Base-by-base conservation (phyloP, 2,329 filamentous ascomycete genomes). In the Botrytis deweyae region DNA sequence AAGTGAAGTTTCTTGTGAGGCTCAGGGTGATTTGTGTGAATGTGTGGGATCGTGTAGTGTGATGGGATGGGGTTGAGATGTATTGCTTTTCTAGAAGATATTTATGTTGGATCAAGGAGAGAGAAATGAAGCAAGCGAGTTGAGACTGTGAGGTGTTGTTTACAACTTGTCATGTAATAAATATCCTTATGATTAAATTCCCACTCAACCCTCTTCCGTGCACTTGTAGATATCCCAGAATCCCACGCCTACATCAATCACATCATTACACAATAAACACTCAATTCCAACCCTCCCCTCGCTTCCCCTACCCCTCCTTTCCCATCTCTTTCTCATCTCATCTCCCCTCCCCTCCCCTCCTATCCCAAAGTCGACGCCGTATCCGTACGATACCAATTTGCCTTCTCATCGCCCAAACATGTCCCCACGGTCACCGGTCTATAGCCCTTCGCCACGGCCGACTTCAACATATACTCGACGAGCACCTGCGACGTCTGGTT, bases 381-480 rank as follows among this genome's bases (percentile, higher is more conserved):
- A 74, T 78, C 78, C 40, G 73, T 59, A 10, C 77, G 74, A 71
- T 86, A 86, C 85, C 84, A 86, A 62, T 81, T 79, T 16, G 78
- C 80, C 44, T 63, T 59, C 25, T 76, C 72, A 74, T 86, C 84
- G 2, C 82, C 82, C 61, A 86, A 77, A 76, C 85, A 86, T 52
- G 85, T 81, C 0, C 84, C 85, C 62, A 85, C 82, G 2, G 84
- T 83, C 38, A 85, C 84, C 73, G 80, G 82, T 79, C 74, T 73
- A 68, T 82, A 80, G 0, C 83, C 83, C 58, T 82, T 81, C 4
- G 69, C 74, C 29, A 77, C 75, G 42, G 85, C 80, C 69, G 71
- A 67, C 22, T 77, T 72, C 20, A 81, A 68, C 73, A 80, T 80
- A 64, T 79, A 81, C 1, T 75, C 65, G 2, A 79, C 79, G 6